phyloP scores from a whole-genome alignment of 495 filamentous ascomycete genomes.

The Aspergillus wentii region DNA sequence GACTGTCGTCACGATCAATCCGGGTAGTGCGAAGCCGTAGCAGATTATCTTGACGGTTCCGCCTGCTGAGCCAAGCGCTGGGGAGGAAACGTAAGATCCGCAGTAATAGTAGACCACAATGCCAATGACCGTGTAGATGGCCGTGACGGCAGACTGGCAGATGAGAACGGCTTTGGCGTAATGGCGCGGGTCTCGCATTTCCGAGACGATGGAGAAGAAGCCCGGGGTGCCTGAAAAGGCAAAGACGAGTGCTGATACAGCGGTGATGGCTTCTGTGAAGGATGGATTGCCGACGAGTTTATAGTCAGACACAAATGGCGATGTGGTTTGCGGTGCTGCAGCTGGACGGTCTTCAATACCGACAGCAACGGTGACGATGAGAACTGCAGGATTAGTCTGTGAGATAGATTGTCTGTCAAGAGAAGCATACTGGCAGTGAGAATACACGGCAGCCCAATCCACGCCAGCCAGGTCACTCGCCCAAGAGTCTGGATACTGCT shows the following conservation, averaged over 20 bases:
- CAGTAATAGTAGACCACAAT: slow-evolving; percentile 65
- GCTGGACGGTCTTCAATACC: slow-evolving; percentile 38
- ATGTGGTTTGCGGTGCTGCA: slow-evolving; percentile 14
- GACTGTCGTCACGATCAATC: slow-evolving; percentile 18
- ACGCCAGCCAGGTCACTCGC: slow-evolving; percentile 29
- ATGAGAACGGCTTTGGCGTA: slow-evolving; percentile 49
- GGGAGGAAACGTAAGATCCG: slow-evolving; percentile 57
- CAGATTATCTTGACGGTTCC: slow-evolving; percentile 56
- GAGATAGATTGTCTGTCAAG: slow-evolving; percentile 41
- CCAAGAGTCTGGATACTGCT: slow-evolving; percentile 29
- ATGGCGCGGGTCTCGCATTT: slow-evolving; percentile 62
- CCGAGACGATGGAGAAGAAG: slow-evolving; percentile 65
- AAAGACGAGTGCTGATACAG: slow-evolving; percentile 62
- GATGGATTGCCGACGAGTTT: slow-evolving; percentile 16
- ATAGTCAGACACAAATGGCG: slow-evolving; percentile 17
- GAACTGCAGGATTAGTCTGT: slow-evolving; percentile 54
- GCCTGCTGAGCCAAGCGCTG: slow-evolving; percentile 64
- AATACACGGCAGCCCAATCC: slow-evolving; percentile 28
- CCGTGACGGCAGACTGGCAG: slow-evolving; percentile 39
- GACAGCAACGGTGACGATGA: slow-evolving; percentile 61
- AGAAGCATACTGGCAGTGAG: slow-evolving; percentile 28
- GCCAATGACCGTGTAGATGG: slow-evolving; percentile 60
- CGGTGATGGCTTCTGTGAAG: slow-evolving; percentile 39
- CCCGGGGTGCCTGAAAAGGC: slow-evolving; percentile 55
- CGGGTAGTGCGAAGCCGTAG: slow-evolving; percentile 67